Evolutionary conservation across 139 green algal species (phyloP).

Genomic region (Mychonastes homosphaera): DNA sequence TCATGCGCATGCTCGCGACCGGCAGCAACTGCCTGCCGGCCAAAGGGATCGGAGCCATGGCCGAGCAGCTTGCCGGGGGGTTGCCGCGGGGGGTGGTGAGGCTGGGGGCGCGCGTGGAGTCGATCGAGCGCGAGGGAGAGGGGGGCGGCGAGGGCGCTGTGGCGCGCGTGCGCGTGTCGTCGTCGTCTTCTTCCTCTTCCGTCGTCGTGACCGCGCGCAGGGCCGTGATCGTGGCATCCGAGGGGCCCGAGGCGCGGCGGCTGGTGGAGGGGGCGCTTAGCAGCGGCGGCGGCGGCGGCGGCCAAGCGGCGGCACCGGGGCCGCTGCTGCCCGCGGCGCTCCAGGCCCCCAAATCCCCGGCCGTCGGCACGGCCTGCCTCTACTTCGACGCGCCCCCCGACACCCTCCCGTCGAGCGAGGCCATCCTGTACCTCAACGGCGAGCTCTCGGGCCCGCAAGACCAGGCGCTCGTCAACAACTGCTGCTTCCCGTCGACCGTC

Average conservation of each 20-base stretch:
- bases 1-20: slow-evolving; percentile 89
- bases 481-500: slow-evolving; percentile 86
- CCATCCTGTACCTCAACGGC: slow-evolving; percentile 89
- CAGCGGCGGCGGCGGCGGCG: neutral
- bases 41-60: slow-evolving; percentile 77
- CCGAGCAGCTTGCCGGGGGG: slow-evolving; percentile 59
- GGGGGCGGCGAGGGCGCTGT: neutral
- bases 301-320: neutral
- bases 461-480: slow-evolving; percentile 83
- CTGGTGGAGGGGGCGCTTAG: slow-evolving; percentile 44
- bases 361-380: slow-evolving; percentile 76
- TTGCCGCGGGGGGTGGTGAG: slow-evolving; percentile 21
- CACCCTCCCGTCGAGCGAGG: slow-evolving; percentile 35
- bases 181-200: neutral
- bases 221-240: slow-evolving; percentile 75
- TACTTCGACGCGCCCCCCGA: slow-evolving; percentile 70
- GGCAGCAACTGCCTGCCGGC: slow-evolving; percentile 87
- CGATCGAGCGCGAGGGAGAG: neutral
- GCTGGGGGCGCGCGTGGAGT: slow-evolving; percentile 14
- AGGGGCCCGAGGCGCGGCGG: slow-evolving; percentile 54
- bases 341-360: slow-evolving; percentile 41
- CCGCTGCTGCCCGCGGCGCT: slow-evolving; percentile 10
- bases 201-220: slow-evolving; percentile 31
- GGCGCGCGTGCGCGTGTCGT: neutral
- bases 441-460: slow-evolving; percentile 33